Evolutionary conservation across 495 filamentous ascomycete genomes (phyloP).

Genomic region (Podospora bellae-mahoneyi): DNA sequence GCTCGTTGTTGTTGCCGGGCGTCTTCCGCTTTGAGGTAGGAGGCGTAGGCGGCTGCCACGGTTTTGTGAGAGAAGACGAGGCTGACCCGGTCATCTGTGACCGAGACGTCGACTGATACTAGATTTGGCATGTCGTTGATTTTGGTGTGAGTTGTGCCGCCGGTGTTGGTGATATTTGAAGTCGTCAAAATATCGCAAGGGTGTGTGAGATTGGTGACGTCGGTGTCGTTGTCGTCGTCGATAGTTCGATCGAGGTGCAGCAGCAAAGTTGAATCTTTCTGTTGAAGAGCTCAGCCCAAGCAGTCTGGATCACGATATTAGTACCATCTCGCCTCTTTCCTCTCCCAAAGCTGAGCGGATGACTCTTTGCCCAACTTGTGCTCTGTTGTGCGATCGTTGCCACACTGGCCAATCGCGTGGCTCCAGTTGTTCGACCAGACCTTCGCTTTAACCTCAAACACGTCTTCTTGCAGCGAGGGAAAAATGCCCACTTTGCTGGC

Average conservation of each 20-base stretch:
- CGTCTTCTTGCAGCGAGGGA: constrained; percentile 16
- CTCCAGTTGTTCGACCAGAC: constrained; percentile 24
- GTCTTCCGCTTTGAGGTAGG: constrained; percentile 30
- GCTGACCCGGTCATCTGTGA: constrained; percentile 29
- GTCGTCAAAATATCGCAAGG: background rate
- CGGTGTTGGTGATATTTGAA: background rate
- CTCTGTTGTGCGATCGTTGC: constrained; percentile 7
- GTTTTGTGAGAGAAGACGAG: constrained; percentile 34
- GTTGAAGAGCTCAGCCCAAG: background rate
- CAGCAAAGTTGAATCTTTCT: background rate
- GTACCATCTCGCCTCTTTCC: background rate
- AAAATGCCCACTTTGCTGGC: constrained; percentile 18
- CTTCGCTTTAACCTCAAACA: constrained; percentile 11
- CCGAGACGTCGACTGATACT: constrained; percentile 33
- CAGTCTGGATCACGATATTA: constrained; percentile 4
- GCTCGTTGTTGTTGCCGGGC: constrained; percentile 4
- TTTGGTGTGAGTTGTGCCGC: background rate
- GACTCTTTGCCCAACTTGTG: background rate
- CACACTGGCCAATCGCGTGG: constrained; percentile 20
- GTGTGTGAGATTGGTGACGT: background rate
- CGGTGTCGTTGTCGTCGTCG: background rate
- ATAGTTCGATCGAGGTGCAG: background rate
- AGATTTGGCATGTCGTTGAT: constrained; percentile 27
- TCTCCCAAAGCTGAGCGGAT: background rate
- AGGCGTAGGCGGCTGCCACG: constrained; percentile 30